Evolutionary conservation across 2,329 filamentous ascomycete genomes (phyloP).

Genomic region (Nannizziopsis barbatae): DNA sequence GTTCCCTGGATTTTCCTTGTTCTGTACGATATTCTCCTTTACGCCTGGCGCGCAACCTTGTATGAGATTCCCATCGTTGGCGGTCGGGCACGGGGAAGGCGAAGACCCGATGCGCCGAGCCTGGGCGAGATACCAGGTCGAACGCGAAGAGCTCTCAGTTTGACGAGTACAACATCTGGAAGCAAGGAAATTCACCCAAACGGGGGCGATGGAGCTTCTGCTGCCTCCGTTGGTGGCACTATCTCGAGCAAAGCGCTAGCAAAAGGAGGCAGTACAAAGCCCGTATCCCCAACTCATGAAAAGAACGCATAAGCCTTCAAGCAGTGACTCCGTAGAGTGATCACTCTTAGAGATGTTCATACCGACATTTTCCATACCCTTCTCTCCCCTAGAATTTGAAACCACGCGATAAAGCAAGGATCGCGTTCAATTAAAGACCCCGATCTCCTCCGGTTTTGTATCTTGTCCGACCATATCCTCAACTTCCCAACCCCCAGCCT

Average conservation of each 20-base stretch:
- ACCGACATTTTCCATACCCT: no score
- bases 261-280: not conserved
- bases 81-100: slow-evolving; percentile 49
- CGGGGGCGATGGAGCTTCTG: not conserved
- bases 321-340: no score
- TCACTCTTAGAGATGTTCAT: no score
- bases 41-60: slow-evolving; percentile 46
- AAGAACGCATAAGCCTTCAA: no score
- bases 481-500: slow-evolving; percentile 1
- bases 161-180: slow-evolving; percentile 20
- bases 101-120: slow-evolving; percentile 51
- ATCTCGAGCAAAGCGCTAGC: not conserved
- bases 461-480: slow-evolving; percentile 2
- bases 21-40: slow-evolving; percentile 53
- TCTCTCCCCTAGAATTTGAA: no score
- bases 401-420: slow-evolving; percentile 6
- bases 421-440: not conserved
- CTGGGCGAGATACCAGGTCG: slow-evolving; percentile 47
- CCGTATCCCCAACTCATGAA: no score
- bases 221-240: not conserved
- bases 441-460: not conserved
- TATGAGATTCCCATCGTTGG: slow-evolving; percentile 52
- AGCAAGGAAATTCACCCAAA: not conserved
- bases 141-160: slow-evolving; percentile 23
- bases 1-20: slow-evolving; percentile 53